phyloP scores from a whole-genome alignment of 805 yeast species.

The Candida odintsovae region DNA sequence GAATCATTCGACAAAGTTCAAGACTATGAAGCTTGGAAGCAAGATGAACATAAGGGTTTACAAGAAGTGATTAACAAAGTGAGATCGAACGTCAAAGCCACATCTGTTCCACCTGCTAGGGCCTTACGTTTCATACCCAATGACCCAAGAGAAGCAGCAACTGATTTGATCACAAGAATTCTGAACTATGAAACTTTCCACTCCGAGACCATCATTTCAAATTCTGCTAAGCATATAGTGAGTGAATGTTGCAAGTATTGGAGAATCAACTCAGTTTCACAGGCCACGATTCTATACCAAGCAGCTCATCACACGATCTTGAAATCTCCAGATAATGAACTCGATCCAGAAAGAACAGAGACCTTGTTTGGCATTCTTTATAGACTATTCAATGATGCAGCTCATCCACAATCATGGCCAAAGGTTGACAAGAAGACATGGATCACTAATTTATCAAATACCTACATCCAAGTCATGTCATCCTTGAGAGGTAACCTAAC shows the following conservation, averaged over 20 bases:
- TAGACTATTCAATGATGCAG: slow-evolving; percentile 17
- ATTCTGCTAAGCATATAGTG: slow-evolving; percentile 38
- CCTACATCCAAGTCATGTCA: slow-evolving; percentile 42
- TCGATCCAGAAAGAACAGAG: slow-evolving; percentile 27
- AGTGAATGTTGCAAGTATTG: slow-evolving; percentile 45
- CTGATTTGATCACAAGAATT: slow-evolving; percentile 36
- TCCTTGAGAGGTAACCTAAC: slow-evolving; percentile 38
- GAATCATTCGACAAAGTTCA: slow-evolving; percentile 31
- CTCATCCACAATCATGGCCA: slow-evolving; percentile 32
- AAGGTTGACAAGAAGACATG: slow-evolving; percentile 45
- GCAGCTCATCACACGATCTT: slow-evolving; percentile 38
- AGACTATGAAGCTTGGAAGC: slow-evolving; percentile 38
- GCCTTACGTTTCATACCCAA: slow-evolving; percentile 31
- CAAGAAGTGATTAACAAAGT: slow-evolving; percentile 22
- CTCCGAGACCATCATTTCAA: slow-evolving; percentile 29
- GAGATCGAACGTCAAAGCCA: background rate
- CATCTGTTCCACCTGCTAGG: background rate
- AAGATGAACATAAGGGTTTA: slow-evolving; percentile 28
- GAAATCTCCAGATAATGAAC: slow-evolving; percentile 20
- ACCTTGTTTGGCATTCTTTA: slow-evolving; percentile 29
- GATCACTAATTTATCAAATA: slow-evolving; percentile 37
- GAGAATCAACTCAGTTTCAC: slow-evolving; percentile 48
- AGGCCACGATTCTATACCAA: slow-evolving; percentile 43
- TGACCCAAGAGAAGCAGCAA: slow-evolving; percentile 34
- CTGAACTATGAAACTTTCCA: slow-evolving; percentile 31